Percentiles rank a stretch among this genome's conserved stretches.
Conservation (phyloP, 257 asterid species). For the Coffea eugenioides region DNA sequence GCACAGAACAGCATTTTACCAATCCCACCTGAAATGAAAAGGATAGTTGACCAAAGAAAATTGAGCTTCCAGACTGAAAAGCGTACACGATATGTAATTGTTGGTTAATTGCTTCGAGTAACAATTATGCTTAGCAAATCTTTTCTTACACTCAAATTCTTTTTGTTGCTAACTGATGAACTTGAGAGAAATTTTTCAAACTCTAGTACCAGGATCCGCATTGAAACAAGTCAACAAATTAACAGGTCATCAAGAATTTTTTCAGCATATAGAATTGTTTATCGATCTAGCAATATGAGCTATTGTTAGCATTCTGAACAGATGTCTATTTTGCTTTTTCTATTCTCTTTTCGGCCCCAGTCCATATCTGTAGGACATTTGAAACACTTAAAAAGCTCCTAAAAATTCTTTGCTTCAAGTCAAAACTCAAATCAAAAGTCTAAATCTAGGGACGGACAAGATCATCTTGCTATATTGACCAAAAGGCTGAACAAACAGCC, state of each 20-base stretch:
- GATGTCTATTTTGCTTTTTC: too few species aligned
- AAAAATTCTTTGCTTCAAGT: neutral
- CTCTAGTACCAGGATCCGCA: neutral
- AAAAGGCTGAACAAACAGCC: neutral
- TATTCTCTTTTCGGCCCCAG: neutral
- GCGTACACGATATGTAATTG: neutral
- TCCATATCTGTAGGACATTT: neutral
- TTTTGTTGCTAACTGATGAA: too few species aligned
- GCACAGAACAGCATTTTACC: too few species aligned
- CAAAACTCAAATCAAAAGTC: neutral
- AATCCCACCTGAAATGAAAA: neutral
- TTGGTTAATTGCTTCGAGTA: too few species aligned
- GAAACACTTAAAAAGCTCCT: neutral
- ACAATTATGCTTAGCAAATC: neutral
- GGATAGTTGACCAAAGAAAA: neutral
- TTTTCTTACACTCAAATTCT: neutral
- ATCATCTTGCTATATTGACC: too few species aligned
- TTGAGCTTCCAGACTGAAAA: neutral
- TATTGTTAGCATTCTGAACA: neutral
- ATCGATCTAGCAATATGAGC: neutral
- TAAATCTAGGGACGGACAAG: neutral
- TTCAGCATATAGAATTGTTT: neutral
- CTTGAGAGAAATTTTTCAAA: neutral
- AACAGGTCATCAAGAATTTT: neutral
- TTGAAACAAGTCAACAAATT: neutral